Evolutionary conservation across 169 alveolate genomes (phyloP).

Genomic region (Plasmodium yoelii): DNA sequence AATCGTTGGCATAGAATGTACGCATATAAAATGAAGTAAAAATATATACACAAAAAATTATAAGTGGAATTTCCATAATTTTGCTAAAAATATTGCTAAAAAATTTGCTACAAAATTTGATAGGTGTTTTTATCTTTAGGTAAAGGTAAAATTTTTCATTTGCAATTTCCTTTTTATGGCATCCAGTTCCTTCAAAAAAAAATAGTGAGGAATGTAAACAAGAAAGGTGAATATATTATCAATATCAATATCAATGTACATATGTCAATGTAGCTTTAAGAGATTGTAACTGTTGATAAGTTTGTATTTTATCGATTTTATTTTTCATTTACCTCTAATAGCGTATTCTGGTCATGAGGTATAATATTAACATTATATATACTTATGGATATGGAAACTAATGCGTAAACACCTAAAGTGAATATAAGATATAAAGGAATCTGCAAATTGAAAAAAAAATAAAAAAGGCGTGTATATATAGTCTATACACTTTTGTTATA

Average conservation of each 20-base stretch:
- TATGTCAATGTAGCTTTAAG: not conserved
- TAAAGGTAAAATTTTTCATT: conserved; percentile 46
- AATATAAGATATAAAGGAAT: conserved; percentile 47
- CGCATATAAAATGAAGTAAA: not conserved
- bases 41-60: not conserved
- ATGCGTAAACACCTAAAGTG: conserved; percentile 23
- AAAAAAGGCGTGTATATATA: conserved; percentile 1
- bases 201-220: conserved; percentile 1
- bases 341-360: conserved; percentile 49
- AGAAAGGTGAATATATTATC: not conserved
- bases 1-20: not conserved
- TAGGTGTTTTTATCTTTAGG: not conserved
- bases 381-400: conserved; percentile 49
- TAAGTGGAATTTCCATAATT: no score
- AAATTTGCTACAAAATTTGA: not conserved
- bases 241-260: conserved; percentile 4
- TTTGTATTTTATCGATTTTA: not conserved
- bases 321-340: conserved; percentile 48
- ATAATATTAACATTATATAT: conserved; percentile 55
- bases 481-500: not conserved
- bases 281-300: no score
- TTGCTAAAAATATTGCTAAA: not conserved
- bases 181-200: conserved; percentile 47
- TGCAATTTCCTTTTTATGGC: conserved; percentile 50
- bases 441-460: conserved; percentile 50